Conservation (phyloP, 2,329 filamentous ascomycete species). For the Cadophora luteo-olivacea region DNA sequence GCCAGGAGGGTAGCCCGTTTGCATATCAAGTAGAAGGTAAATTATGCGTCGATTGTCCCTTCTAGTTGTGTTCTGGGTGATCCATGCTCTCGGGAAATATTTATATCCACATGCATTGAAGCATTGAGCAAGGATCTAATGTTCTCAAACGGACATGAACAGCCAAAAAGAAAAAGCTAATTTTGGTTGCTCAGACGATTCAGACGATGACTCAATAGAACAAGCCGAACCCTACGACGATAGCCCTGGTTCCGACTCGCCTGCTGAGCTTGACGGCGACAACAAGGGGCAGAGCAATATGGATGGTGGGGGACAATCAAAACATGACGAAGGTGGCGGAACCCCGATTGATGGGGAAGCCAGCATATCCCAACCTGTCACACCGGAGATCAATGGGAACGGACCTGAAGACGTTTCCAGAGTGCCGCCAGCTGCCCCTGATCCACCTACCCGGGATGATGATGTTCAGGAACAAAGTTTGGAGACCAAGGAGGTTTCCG, state of each 20-base stretch:
- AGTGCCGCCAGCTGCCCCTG: slow-evolving; percentile 18
- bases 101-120: slow-evolving; percentile 7
- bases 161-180: slow-evolving; percentile 3
- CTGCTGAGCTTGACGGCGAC: slow-evolving; percentile 1
- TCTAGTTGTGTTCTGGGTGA: not conserved
- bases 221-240: slow-evolving; percentile 14
- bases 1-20: slow-evolving; percentile 23
- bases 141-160: not conserved
- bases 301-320: not conserved
- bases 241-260: not conserved
- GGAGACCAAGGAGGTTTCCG: slow-evolving; percentile 14
- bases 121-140: slow-evolving; percentile 7
- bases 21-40: slow-evolving; percentile 27
- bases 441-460: slow-evolving; percentile 21
- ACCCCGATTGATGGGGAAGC: slow-evolving; percentile 16
- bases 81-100: slow-evolving; percentile 13
- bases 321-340: slow-evolving; percentile 10
- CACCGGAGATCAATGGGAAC: slow-evolving; percentile 10
- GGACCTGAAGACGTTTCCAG: slow-evolving; percentile 10
- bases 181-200: slow-evolving; percentile 14
- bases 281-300: slow-evolving; percentile 1
- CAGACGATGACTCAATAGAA: slow-evolving; percentile 13
- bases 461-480: slow-evolving; percentile 18
- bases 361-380: slow-evolving; percentile 19
- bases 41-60: slow-evolving; percentile 7